Evolutionary conservation across 169 alveolate species (phyloP), one percentile per base, ranked within the genome.

Genomic region (Plasmodium sp.): DNA sequence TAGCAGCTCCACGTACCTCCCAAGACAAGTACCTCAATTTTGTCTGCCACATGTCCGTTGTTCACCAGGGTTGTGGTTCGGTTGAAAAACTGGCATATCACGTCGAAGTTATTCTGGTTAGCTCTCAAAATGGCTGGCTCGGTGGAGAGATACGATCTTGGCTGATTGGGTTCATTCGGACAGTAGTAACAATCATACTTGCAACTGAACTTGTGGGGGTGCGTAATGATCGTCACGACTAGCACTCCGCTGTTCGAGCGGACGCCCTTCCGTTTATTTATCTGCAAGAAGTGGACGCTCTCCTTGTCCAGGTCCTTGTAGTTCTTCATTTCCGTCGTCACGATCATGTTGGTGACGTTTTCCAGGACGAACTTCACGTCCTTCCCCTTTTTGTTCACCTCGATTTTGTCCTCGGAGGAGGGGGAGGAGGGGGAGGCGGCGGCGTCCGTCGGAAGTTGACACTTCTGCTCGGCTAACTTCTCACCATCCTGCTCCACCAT

Each of bases 1-100:
- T 98, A 98, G 22, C 99, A 98, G 93, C 98, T 96, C 99, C 99
- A 98, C 16, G 99, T 98, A 22, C 99, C 99, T 6, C 99, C 99
- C 83, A 98, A 94, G 18, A 98, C 99, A 51, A 98, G 95, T 43
- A 98, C 96, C 92, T 98, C 99, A 34, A 98, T 98, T 94, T 98
- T 98, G 96, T 98, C 99, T 45, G 98, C 96, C 4, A 94, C 97
- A 92, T 97, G 99, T 39, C 99, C 99, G 92, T 98, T 98, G 82
- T 97, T 97, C 67, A 97, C 97, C 14, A 98, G 96, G 0, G 99
- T 98, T 58, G 95, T 97, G 0, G 99, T 99, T 48, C 99, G 96
- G 96, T 98, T 99, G 79, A 97, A 97, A 83, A 98, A 98, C 95
- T 98, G 99, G 54, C 94, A 86, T 22, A 97, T 97, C 14, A 98